Base-by-base conservation (phyloP, 441 rosid species). In the Erysimum cheiri region DNA sequence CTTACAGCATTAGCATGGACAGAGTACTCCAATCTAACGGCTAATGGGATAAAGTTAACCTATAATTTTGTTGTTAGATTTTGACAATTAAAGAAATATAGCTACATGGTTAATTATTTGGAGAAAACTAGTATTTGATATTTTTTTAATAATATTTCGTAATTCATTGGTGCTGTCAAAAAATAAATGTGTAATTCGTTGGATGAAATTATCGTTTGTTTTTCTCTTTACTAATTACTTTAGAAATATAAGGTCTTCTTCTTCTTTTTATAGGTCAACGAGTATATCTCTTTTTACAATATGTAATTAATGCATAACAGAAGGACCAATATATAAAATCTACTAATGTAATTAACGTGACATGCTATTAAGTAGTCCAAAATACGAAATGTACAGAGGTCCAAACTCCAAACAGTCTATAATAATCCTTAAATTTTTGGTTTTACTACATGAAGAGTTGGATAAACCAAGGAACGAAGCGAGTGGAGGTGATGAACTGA, bases 381-480 rank as follows among this genome's bases (percentile, higher is more conserved):
- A 58, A n/a, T 7, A 36, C 35, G 3, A 31, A 24, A 15, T 44
- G 35, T 26, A 32, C 37, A 36, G 33, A 31, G n/a, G n/a, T n/a
- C n/a, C n/a, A n/a, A n/a, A n/a, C 14, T 33, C 11, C 3, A 60
- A 8, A 60, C 35, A 6, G 14, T 46, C 24, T 1, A 17, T 22
- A 36, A 3, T 4, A 10, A 43, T 44, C 52, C 28, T 11, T 14
- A 61, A 44, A 3, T 0, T 10, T 15, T 10, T 47, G 29, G 41
- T 15, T 61, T 15, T 31, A 28, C 66, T 7, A 32, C 7, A 29
- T 31, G 3, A n/a, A 29, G 12, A 29, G 37, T 8, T 31, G 22
- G 59, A 53, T 53, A n/a, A 35, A 13, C 31, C 15, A 37, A 35
- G 44, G 73, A 17, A 35, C 64, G 4, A 69, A 60, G 41, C 60